Base-by-base conservation (phyloP, 1,284 basidiomycete species). In the Grifola frondosa region DNA sequence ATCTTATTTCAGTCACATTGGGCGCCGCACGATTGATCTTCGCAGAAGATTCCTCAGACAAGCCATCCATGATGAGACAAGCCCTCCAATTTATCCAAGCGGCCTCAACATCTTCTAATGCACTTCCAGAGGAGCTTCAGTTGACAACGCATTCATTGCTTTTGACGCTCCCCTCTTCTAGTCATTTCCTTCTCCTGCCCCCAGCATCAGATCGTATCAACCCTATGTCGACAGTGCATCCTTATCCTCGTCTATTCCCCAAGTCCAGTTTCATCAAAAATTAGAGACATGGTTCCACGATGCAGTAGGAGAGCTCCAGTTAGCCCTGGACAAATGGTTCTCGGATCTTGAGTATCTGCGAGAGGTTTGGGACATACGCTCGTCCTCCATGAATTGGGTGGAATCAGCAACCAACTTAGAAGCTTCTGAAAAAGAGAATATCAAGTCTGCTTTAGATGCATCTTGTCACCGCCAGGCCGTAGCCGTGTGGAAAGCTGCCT, bases 211-310 rank as follows among this genome's bases (percentile, higher is more conserved):
- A 47, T 73, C 75, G 9, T 90, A 88, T 59, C 82, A 78, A 53
- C 88, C 88, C 16, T 88, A 86, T 57, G 72, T 90, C 44, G 85
- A 89, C 53, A 63, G 79, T 9, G 64, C 67, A 8, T 81, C 85
- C 1, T 63, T 74, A 2, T 78, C 77, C 1, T 71, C 79, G 12
- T 70, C 69, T 6, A 59, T 81, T 13, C 60, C 74, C 4, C 68
- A 66, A 30, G 53, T 62, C 1, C 60, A 69, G 15, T 63, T 87
- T 29, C 53, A 61, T 20, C 62, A 70, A 19, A 78, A 73, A 46
- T 56, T 88, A 10, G 62, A 67, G 5, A 69, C 67, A 29, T 91
- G 88, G 87, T 82, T 86, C 55, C 54, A 62, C 25, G 71, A 71
- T 30, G 77, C 81, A 1, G 62, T 66, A n/a, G 53, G 68, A 29